phyloP scores from a whole-genome alignment of 2,329 filamentous ascomycete species.

The Aureobasidium sp. region DNA sequence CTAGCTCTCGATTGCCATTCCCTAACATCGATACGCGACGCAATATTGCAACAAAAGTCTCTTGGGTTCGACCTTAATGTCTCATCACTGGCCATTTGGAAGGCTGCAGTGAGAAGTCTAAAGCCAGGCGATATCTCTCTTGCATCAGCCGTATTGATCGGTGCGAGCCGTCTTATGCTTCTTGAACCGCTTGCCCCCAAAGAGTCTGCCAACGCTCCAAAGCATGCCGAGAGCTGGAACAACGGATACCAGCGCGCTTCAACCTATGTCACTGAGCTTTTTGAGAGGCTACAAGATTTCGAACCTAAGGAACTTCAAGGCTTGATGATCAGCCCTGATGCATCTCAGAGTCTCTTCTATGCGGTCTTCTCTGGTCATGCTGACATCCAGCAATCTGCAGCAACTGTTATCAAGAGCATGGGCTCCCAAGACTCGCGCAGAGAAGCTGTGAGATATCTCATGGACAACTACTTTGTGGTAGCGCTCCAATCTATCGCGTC shows the following conservation, averaged over 20 bases:
- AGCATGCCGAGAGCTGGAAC: slow-evolving; percentile 69
- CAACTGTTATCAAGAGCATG: slow-evolving; percentile 76
- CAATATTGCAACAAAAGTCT: slow-evolving; percentile 53
- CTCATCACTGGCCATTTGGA: slow-evolving; percentile 72
- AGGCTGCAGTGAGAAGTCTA: slow-evolving; percentile 63
- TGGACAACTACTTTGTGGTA: slow-evolving; percentile 50
- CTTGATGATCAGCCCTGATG: slow-evolving; percentile 61
- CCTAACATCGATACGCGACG: slow-evolving; percentile 60
- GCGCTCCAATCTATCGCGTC: slow-evolving; percentile 51
- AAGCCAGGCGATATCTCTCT: slow-evolving; percentile 61
- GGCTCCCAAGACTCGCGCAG: slow-evolving; percentile 60
- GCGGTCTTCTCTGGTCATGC: slow-evolving; percentile 76
- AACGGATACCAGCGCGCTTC: slow-evolving; percentile 57
- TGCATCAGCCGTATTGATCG: slow-evolving; percentile 66
- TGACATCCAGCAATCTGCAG: slow-evolving; percentile 69
- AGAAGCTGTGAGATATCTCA: slow-evolving; percentile 55
- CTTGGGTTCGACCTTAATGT: slow-evolving; percentile 62
- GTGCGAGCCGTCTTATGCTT: slow-evolving; percentile 62
- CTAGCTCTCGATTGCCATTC: slow-evolving; percentile 66
- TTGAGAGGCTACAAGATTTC: slow-evolving; percentile 75
- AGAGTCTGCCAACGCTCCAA: slow-evolving; percentile 35
- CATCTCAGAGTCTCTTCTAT: slow-evolving; percentile 68
- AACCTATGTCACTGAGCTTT: slow-evolving; percentile 60
- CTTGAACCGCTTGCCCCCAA: slow-evolving; percentile 61
- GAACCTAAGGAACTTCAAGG: slow-evolving; percentile 59